Base-by-base conservation (phyloP, 495 filamentous ascomycete species). In the Echria macrotheca region DNA sequence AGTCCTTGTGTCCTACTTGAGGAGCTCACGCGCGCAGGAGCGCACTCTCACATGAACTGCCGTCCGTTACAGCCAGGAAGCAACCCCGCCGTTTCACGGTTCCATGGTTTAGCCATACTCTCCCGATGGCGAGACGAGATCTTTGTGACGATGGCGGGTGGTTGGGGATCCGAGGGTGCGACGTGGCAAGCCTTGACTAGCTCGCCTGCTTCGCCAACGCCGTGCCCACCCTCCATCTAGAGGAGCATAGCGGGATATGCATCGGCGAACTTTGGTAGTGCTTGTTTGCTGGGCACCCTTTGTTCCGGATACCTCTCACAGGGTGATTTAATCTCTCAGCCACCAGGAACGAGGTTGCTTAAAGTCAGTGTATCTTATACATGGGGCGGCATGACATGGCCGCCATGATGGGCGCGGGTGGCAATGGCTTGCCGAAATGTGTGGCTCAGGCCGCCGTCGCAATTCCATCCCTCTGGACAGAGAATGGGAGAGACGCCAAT, bases 181-280 rank as follows among this genome's bases (percentile, higher is more conserved):
- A 65, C 62, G 62, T 65, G 62, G 62, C 62, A 26, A 50, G 29
- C 38, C 46, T 47, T 63, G 55, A 65, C 42, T 65, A 61, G 62
- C 56, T 39, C 28, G n/a, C 24, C 18, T 43, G 24, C 23, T 25
- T 26, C 42, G 52, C 42, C 55, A 47, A 48, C 52, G 35, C 38
- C 48, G 26, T 28, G 28, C n/a, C 44, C 37, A 35, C 40, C 22
- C 47, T 47, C 42, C 44, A 36, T 38, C 23, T 26, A 37, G 11
- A 6, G 32, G 43, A 41, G 19, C 41, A 46, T 23, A 35, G 55
- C 47, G 41, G 40, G 15, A 48, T 29, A 57, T 50, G 45, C 46
- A 43, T 43, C 51, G 51, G 55, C 48, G 29, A 46, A 35, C 37
- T 44, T 26, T 25, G 29, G 31, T 37, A 53, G 24, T 32, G 26